These are phyloP conservation scores for Tolypocladium tundrense DNA, from an alignment of 2,329 filamentous ascomycete genomes.

Conservation along the genomic window DNA sequence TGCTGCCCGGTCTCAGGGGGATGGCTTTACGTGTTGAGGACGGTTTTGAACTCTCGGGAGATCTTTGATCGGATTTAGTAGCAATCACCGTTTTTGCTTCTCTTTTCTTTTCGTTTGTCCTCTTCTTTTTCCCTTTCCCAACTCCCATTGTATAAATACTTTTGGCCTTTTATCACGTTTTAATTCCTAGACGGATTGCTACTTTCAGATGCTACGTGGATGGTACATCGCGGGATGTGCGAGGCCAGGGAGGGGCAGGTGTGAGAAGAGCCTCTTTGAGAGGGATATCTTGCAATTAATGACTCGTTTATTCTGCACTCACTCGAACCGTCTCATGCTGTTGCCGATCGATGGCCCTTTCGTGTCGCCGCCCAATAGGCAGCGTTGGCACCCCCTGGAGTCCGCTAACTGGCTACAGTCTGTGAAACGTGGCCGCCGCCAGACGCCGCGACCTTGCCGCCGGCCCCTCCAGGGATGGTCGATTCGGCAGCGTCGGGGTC, in stretches of 20 bases:
- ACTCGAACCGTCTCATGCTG: not conserved
- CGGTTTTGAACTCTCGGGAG: not conserved
- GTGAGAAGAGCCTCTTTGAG: not conserved
- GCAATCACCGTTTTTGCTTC: not conserved
- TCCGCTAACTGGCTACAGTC: not conserved
- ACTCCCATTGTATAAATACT: not conserved
- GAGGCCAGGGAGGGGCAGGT: not conserved
- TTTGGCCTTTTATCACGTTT: not conserved
- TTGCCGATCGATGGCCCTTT: not conserved
- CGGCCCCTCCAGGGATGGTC: not conserved
- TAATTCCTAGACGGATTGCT: not conserved
- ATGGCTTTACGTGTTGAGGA: conserved; percentile 4
- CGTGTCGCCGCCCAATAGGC: not conserved
- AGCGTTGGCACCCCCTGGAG: not conserved
- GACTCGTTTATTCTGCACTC: not conserved
- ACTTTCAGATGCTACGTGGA: not conserved
- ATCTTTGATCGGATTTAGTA: not conserved
- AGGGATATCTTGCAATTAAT: not conserved
- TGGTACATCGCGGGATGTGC: not conserved
- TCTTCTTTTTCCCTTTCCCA: not conserved
- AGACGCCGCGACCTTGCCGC: not conserved
- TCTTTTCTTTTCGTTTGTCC: not conserved
- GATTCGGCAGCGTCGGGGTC: not conserved
- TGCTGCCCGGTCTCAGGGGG: not conserved
- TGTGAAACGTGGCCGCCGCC: not conserved